Base-by-base conservation (phyloP, 352 stramenopile genomes). In the Phytophthora pinifolia region DNA sequence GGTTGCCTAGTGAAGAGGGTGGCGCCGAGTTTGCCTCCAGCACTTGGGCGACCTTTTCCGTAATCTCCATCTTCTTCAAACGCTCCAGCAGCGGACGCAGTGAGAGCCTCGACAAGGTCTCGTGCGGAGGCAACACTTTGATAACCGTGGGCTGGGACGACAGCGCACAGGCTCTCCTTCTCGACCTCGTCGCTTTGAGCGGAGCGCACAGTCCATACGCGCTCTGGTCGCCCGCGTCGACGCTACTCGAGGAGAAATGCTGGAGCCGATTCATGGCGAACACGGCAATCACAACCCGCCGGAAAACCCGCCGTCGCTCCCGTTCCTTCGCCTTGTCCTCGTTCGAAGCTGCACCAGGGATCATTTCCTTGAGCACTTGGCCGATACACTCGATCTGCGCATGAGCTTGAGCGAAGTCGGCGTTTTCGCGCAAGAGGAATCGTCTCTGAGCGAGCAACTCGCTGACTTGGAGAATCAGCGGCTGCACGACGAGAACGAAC, bases 241-340 rank as follows among this genome's bases (percentile, higher is more conserved):
- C 38, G 31, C 34, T 12, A 17, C 2, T 35, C 5, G 8, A 22
- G 6, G 58, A 36, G n/a, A 71, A 65, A 14, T 65, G 60, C 30
- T 68, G 70, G 17, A 90, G 67, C 3, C 80, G 65, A 52, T 90
- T 90, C 25, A 77, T 46, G n/a, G 80, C 80, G 70, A 90, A 86
- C 9, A 90, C 74, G 0, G 74, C 76, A 43, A 85, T 69, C 3
- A 88, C 65, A 4, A 76, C 76, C 14, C 65, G 74, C 4, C 80
- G 74, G 29, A 90, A 90, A 3, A 57, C 27, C 27, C 30, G 44
- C 22, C 64, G 56, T 41, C 50, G 30, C 5, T 47, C 37, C 36
- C 53, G 44, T 37, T 71, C 47, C 29, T 58, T 53, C 1, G 29
- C 2, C 9, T 52, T 66, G 9, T 52, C 54, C 17, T 68, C 9